Conservation (phyloP, 148 eudicot genomes). For the Vaccinium corymbosum region DNA sequence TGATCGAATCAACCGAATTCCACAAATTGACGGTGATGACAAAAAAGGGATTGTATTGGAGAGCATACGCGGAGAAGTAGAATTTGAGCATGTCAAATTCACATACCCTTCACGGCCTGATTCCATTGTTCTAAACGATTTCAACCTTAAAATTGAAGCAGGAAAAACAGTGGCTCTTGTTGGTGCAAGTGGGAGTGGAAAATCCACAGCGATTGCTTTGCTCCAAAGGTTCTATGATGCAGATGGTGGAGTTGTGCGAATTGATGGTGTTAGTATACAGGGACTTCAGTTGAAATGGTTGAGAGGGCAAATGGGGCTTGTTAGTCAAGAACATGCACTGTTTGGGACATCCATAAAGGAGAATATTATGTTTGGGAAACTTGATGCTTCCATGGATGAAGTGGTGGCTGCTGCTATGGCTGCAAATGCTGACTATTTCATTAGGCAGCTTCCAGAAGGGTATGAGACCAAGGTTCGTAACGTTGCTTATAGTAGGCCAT, state of each 20-base stretch:
- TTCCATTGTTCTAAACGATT: constrained; percentile 56
- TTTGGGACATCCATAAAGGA: constrained; percentile 82
- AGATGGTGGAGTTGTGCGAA: constrained; percentile 51
- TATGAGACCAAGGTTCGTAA: constrained; percentile 83
- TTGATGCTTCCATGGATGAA: constrained; percentile 81
- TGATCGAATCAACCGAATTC: constrained; percentile 58
- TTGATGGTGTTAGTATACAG: constrained; percentile 71
- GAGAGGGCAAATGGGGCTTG: constrained; percentile 81
- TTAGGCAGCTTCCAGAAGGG: constrained; percentile 79
- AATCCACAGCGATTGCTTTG: constrained; percentile 80
- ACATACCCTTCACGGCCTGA: constrained; percentile 77
- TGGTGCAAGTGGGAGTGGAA: constrained; percentile 94
- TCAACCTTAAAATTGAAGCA: constrained; percentile 58
- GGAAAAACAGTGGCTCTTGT: constrained; percentile 82
- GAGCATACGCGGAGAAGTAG: constrained; percentile 54
- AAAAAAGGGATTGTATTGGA: constrained; percentile 42
- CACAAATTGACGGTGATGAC: constrained; percentile 55
- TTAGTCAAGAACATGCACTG: constrained; percentile 89
- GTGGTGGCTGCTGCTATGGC: constrained; percentile 74
- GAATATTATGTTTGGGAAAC: constrained; percentile 83
- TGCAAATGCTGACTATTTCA: constrained; percentile 88
- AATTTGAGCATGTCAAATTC: constrained; percentile 57
- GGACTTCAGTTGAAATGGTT: constrained; percentile 71
- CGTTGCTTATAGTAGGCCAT: background rate
- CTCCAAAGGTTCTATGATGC: constrained; percentile 81